A percentile compares a stretch with the other conserved stretches of the same genome.
These are phyloP conservation scores for Trypanosoma mega DNA, from an alignment of 208 protist species.

Conservation along the genomic window DNA sequence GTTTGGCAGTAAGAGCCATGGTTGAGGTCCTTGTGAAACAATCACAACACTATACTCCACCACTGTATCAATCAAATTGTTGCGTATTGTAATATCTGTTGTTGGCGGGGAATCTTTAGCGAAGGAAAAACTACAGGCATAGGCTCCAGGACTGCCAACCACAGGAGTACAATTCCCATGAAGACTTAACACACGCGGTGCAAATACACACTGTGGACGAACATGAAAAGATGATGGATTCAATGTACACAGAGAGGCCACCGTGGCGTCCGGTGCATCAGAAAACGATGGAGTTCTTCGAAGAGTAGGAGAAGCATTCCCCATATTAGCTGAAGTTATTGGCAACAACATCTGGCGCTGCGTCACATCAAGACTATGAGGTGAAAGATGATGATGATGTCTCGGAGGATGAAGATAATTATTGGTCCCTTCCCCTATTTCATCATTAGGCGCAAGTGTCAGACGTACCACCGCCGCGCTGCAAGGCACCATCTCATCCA, in stretches of 20 bases:
- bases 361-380: no score
- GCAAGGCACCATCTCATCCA: conserved; percentile 76
- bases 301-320: no score
- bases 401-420: background rate
- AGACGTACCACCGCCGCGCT: conserved; percentile 60
- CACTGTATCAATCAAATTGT: conserved; percentile 40
- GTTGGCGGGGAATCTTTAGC: conserved; percentile 61
- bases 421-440: background rate
- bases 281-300: no score
- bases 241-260: background rate
- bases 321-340: no score
- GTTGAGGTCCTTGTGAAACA: conserved; percentile 75
- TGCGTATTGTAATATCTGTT: conserved; percentile 66
- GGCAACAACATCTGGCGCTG: no score
- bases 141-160: conserved; percentile 49
- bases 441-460: conserved; percentile 32
- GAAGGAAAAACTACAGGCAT: conserved; percentile 61
- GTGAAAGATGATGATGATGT: background rate
- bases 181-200: conserved; percentile 44
- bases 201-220: background rate
- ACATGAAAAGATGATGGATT: background rate
- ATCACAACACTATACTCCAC: conserved; percentile 73
- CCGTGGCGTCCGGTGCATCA: background rate
- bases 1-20: conserved; percentile 69
- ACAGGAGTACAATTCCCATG: conserved; percentile 56